These are phyloP conservation scores for Fusarium sp. DNA, from an alignment of 2,329 filamentous ascomycete species.

Conservation along the genomic window DNA sequence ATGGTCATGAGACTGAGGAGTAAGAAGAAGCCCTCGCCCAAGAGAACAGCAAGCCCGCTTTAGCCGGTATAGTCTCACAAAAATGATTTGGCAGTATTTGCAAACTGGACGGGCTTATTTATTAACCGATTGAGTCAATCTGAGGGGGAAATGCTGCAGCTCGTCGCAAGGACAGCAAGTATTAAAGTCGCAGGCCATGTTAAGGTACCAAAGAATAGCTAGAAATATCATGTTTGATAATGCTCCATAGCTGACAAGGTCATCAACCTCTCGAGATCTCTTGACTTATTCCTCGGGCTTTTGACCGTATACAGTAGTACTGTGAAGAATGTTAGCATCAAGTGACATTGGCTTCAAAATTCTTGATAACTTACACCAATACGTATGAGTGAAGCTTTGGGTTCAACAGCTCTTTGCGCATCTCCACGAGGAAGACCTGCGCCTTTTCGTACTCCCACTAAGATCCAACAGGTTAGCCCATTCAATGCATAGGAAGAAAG, in stretches of 20 bases:
- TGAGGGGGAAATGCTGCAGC: fast-evolving
- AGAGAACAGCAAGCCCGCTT: background rate
- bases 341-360: fast-evolving
- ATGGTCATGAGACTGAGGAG: no score
- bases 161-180: fast-evolving
- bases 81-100: background rate
- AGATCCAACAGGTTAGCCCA: fast-evolving
- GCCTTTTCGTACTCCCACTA: slow-evolving; percentile 20
- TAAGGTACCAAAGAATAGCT: background rate
- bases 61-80: background rate
- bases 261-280: background rate
- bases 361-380: background rate
- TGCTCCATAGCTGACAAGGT: fast-evolving
- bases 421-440: slow-evolving; percentile 1
- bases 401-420: slow-evolving; percentile 15
- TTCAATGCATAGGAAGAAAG: fast-evolving
- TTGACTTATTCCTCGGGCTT: background rate
- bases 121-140: fast-evolving
- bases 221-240: no score
- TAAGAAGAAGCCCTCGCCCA: background rate
- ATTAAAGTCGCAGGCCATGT: no score
- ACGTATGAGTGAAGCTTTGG: slow-evolving; percentile 10
- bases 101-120: no score
- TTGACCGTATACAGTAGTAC: slow-evolving; percentile 12
- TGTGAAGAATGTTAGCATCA: background rate